Base-by-base conservation (phyloP, 495 filamentous ascomycete genomes). In the Aspergillus wentii region DNA sequence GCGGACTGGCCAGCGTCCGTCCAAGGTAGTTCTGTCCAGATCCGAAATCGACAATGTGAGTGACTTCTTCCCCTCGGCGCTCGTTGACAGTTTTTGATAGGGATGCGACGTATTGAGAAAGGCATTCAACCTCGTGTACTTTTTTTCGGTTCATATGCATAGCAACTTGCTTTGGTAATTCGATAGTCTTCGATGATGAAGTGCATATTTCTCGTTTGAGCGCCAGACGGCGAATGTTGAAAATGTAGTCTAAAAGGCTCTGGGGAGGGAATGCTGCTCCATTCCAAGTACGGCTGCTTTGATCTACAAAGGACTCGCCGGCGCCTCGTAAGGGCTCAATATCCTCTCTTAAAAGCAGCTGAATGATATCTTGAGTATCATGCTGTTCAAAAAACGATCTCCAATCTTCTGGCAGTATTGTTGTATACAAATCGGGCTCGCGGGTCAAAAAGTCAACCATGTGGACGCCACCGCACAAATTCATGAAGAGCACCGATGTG, bases 101-200 rank as follows among this genome's bases (percentile, higher is more conserved):
- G 20, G 59, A 52, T 44, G 69, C 52, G 43, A 85, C 69, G 48
- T 82, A 95, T 18, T 49, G 61, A 25, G 80, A 73, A 44, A 83
- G 81, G 51, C 80, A 65, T 17, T 76, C 65, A 1, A 83, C 92
- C 66, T 98, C 92, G 44, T 98, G 94, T 13, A 88, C 72, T 61
- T 98, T 98, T 61, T 98, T 98, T 18, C 81, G 74, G 41, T 87
- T 95, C 92, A 98, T 98, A 14, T 94, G 91, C 4, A 94, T 74
- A 0, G 86, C 77, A 17, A 95, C 72, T 49, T 82, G 75, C 26
- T 74, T 68, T 3, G 86, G 75, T 13, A 94, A 57, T 5, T 46
- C 69, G 10, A 54, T 57, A 50, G 74, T 47, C 47, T 53, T 41
- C 15, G 33, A 18, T 17, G 54, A 41, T 25, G 39, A 19, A 3